Evolutionary conservation across 371 early-diverging fungal genomes (phyloP), one percentile per base, ranked within the genome.

Genomic region (Syncephalastrum contaminatum): DNA sequence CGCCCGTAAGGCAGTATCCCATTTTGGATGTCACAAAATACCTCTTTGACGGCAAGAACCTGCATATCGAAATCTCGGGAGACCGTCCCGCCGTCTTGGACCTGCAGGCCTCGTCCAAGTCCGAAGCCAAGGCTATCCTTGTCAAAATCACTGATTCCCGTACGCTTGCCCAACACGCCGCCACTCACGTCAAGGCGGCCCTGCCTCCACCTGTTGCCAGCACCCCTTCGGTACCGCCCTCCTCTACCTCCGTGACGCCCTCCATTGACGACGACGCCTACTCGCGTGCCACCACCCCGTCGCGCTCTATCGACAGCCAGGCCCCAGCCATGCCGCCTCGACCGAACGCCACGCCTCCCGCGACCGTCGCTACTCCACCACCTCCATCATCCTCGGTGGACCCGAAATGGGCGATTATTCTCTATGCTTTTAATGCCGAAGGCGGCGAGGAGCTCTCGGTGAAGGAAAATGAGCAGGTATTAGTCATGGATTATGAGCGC

Each of bases 351-450:
- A 15, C 52, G 42, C 30, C 52, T 19, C 20, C 41, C 7, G 43
- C 54, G 50, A 12, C 44, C n/a, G 39, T 45, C 52, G 43, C 45
- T 19, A 19, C 21, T 6, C 10, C 39, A n/a, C 45, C 44, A 4
- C 27, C 14, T 10, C 56, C 42, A 40, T 18, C 14, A 10, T 39
- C 40, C 19, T 52, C 55, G 24, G 53, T 43, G 0, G 59, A 81
- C 16, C 77, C 84, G 13, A 69, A 72, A 56, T 70, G 73, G 68
- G 95, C 87, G 0, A 69, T 86, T 30, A 89, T 90, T 2, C 57
- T 92, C n/a, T 92, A 86, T 56, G 81, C 84, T 43, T 94, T 92
- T 68, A 70, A 77, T 7, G 85, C 91, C 1, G 78, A 83, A 50
- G 77, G 80, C n/a, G 81, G 78, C 10, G 93, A 89, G 40, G 93